Conservation (phyloP, 768 basidiomycete genomes). For the Lactarius indigo region DNA sequence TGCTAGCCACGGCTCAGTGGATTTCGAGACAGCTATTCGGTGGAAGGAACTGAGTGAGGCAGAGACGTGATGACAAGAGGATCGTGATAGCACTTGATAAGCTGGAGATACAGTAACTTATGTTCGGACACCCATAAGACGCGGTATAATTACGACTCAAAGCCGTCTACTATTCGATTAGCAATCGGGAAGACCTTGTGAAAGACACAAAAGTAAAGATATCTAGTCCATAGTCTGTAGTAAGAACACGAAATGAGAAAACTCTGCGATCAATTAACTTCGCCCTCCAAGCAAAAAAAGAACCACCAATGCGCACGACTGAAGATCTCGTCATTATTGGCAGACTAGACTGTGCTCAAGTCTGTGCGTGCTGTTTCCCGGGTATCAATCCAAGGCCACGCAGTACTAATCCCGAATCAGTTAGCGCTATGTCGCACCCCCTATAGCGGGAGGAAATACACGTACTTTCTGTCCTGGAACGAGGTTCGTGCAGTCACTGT, state of each 20-base stretch:
- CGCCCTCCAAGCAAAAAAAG: not conserved
- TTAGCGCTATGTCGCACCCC: not conserved
- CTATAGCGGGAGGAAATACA: not conserved
- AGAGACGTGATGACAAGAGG: too few relatives aligned
- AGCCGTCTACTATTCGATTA: too few relatives aligned
- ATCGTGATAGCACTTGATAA: too few relatives aligned
- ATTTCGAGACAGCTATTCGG: too few relatives aligned
- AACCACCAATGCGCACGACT: not conserved
- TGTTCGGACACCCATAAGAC: too few relatives aligned
- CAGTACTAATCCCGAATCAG: slow-evolving; percentile 10
- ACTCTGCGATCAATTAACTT: not conserved
- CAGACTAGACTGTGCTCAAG: too few relatives aligned
- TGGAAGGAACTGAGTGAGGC: too few relatives aligned
- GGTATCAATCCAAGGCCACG: slow-evolving; percentile 3
- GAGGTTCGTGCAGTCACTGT: slow-evolving; percentile 10
- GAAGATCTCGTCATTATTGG: not conserved
- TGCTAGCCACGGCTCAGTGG: too few relatives aligned
- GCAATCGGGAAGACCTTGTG: too few relatives aligned
- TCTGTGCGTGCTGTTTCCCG: not conserved
- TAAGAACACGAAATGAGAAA: not conserved
- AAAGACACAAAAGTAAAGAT: not conserved
- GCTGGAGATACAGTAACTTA: too few relatives aligned
- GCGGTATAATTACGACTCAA: not conserved
- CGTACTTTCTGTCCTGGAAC: slow-evolving; percentile 3
- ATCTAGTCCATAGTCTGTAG: too few relatives aligned